These are phyloP conservation scores for Arxiozyma bovina DNA, from an alignment of 1,139 yeast species.

Conservation along the genomic window DNA sequence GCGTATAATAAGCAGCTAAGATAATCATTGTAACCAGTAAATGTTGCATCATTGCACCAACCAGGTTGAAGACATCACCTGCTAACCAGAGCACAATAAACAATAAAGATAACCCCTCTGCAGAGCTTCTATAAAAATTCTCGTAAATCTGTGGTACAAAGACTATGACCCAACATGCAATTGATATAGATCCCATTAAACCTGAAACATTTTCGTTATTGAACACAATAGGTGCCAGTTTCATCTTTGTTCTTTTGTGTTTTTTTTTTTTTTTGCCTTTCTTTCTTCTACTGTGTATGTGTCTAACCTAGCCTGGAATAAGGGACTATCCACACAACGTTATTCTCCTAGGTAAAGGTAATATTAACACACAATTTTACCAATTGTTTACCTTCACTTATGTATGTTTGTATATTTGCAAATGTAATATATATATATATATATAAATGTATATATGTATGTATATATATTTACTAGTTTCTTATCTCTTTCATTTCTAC, in stretches of 20 bases:
- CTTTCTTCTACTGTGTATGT: too few species aligned
- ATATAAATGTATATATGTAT: too few species aligned
- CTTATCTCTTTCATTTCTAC: too few species aligned
- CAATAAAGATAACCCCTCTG: conserved; percentile 77
- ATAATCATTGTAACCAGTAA: conserved; percentile 89
- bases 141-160: conserved; percentile 96
- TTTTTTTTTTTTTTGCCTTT: not conserved
- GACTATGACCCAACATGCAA: conserved; percentile 96
- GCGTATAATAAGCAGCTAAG: conserved; percentile 81
- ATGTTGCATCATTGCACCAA: conserved; percentile 82
- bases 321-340: too few species aligned
- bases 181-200: conserved; percentile 81
- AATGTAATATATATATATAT: too few species aligned
- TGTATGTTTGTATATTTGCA: too few species aligned
- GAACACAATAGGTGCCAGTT: conserved; percentile 49
- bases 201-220: conserved; percentile 80
- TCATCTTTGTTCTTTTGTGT: too few species aligned
- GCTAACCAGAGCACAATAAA: conserved; percentile 80
- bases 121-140: conserved; percentile 70
- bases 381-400: too few species aligned
- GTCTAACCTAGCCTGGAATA: too few species aligned
- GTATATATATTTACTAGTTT: too few species aligned
- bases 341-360: too few species aligned
- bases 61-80: conserved; percentile 85
- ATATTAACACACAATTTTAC: too few species aligned